Percentiles rank a stretch among this genome's conserved stretches.
These are phyloP conservation scores for Hypoxylon sp. DNA, from an alignment of 2,329 filamentous ascomycete species.

Conservation along the genomic window DNA sequence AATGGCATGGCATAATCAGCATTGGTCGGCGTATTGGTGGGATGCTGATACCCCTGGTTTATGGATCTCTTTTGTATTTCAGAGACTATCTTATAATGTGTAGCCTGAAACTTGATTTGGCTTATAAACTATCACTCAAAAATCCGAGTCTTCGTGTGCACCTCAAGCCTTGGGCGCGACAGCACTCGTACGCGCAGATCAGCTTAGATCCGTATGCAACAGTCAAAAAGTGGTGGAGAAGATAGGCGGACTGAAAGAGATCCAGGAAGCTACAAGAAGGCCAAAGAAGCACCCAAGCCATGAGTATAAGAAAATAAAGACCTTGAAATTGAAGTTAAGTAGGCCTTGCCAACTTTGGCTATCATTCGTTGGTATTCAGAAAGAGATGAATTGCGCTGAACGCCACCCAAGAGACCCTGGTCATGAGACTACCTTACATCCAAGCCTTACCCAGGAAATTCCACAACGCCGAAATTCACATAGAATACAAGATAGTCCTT, in stretches of 20 bases:
- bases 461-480: slow-evolving; percentile 31
- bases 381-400: slow-evolving; percentile 13
- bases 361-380: slow-evolving; percentile 14
- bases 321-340: background rate
- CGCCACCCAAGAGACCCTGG: slow-evolving; percentile 15
- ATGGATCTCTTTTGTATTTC: slow-evolving; percentile 17
- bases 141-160: background rate
- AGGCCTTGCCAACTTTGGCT: slow-evolving; percentile 14
- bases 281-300: slow-evolving; percentile 35
- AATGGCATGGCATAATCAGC: slow-evolving; percentile 11
- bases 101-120: background rate
- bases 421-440: slow-evolving; percentile 18
- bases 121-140: background rate
- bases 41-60: slow-evolving; percentile 27
- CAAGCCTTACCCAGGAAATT: slow-evolving; percentile 9
- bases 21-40: slow-evolving; percentile 38
- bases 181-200: slow-evolving; percentile 56
- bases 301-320: background rate
- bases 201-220: slow-evolving; percentile 54
- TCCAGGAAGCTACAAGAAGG: slow-evolving; percentile 58
- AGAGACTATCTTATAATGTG: background rate
- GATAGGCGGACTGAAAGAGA: slow-evolving; percentile 54
- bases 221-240: slow-evolving; percentile 48
- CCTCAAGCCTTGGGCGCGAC: slow-evolving; percentile 58
- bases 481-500: background rate